Conservation (phyloP, 2,329 filamentous ascomycete species). For the Calonectria pseudoreteaudii region DNA sequence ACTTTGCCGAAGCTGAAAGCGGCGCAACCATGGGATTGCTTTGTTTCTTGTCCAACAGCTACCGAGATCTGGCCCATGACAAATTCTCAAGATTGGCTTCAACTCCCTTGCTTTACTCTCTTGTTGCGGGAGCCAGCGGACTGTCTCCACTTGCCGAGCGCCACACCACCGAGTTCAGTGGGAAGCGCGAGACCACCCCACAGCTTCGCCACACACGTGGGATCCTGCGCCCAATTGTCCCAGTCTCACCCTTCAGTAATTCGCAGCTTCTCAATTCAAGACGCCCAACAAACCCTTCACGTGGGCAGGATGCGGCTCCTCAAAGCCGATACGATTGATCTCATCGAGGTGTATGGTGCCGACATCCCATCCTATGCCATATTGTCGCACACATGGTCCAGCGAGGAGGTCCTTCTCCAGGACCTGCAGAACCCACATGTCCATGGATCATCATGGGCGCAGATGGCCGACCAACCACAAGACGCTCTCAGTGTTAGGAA, state of each 20-base stretch:
- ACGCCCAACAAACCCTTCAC: neutral
- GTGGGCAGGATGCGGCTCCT: neutral
- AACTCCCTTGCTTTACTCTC: too few relatives aligned
- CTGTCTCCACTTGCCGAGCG: neutral
- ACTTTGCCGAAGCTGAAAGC: too few relatives aligned
- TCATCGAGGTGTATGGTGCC: constrained; percentile 1
- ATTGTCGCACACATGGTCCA: constrained; percentile 22
- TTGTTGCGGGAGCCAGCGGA: too few relatives aligned
- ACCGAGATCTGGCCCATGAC: too few relatives aligned
- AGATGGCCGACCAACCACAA: neutral
- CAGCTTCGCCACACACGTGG: neutral
- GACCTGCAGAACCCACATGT: neutral
- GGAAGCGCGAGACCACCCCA: neutral
- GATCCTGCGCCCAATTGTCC: neutral
- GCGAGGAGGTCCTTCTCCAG: constrained; percentile 15
- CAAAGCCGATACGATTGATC: neutral
- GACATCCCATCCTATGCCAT: constrained; percentile 17
- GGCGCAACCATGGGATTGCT: too few relatives aligned
- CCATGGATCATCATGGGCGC: neutral
- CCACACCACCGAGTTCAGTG: neutral
- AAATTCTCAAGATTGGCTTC: too few relatives aligned
- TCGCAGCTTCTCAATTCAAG: neutral
- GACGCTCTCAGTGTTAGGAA: neutral
- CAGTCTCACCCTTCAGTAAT: neutral
- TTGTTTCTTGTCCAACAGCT: too few relatives aligned